Conservation (phyloP, 176 grass and related monocot species). For the Hordeum vulgare region DNA sequence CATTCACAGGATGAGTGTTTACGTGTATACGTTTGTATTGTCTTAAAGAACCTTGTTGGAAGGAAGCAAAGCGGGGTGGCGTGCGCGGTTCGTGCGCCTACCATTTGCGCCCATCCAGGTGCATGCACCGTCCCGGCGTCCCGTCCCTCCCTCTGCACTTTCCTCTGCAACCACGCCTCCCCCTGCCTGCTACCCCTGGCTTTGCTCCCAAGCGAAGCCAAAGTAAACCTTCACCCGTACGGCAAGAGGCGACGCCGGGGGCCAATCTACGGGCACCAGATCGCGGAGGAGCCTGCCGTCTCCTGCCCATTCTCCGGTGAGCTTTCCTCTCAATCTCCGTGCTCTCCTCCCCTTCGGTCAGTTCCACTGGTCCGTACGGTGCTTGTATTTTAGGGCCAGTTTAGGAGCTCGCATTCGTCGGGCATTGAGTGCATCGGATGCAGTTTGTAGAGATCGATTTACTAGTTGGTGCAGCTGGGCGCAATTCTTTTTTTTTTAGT, state of each 20-base stretch:
- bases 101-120: constrained; percentile 28
- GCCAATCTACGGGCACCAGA: not conserved
- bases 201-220: not conserved
- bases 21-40: too few relatives aligned
- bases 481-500: not conserved
- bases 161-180: constrained; percentile 9
- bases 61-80: not conserved
- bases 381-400: not conserved
- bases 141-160: not conserved
- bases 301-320: constrained; percentile 16
- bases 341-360: not conserved
- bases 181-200: not conserved
- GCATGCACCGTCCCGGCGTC: constrained; percentile 54
- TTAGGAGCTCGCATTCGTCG: not conserved
- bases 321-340: not conserved
- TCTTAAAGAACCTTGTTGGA: too few relatives aligned
- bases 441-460: not conserved
- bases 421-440: not conserved
- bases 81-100: constrained; percentile 26
- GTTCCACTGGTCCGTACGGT: not conserved
- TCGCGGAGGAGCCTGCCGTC: not conserved
- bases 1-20: too few relatives aligned
- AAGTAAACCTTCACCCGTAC: not conserved
- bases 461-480: not conserved
- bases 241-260: not conserved